phyloP scores from a whole-genome alignment of 2,329 filamentous ascomycete genomes.

The Ceratocystis albifundus region DNA sequence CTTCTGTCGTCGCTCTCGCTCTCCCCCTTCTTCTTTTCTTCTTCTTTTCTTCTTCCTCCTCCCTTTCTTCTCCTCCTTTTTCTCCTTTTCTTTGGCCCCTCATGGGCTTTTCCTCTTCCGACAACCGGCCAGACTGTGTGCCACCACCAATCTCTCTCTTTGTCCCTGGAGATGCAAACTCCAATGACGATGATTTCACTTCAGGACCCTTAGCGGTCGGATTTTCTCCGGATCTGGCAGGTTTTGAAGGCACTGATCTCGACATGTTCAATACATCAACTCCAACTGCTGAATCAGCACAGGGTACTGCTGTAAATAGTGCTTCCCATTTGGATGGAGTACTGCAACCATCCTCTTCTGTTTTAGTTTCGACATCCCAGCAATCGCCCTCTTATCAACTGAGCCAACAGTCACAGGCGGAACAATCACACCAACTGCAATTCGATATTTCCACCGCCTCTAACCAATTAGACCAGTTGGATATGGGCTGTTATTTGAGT shows the following conservation, averaged over 20 bases:
- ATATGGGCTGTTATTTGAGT: constrained; percentile 4
- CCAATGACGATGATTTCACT: constrained; percentile 13
- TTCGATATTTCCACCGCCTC: constrained; percentile 5
- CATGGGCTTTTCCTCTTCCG: constrained; percentile 22
- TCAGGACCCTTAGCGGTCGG: constrained; percentile 18
- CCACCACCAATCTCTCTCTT: constrained; percentile 17
- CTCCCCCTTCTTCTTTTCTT: background rate
- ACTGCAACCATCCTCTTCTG: constrained; percentile 5
- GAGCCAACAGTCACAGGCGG: background rate
- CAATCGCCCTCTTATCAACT: constrained; percentile 4
- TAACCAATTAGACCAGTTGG: constrained; percentile 4
- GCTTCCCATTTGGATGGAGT: background rate
- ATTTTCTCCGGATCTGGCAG: constrained; percentile 13
- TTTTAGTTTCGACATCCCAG: constrained; percentile 4
- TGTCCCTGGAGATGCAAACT: background rate
- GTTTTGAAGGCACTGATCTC: constrained; percentile 9
- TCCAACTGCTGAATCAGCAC: background rate
- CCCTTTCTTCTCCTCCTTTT: background rate
- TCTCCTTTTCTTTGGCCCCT: constrained; percentile 1
- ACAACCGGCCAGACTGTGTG: constrained; percentile 17
- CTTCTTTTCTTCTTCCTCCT: background rate
- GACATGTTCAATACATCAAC: constrained; percentile 2
- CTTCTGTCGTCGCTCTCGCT: no score
- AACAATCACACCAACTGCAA: constrained; percentile 1
- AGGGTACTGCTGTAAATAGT: background rate